These are phyloP conservation scores for Halophytophthora polymorphica DNA, from an alignment of 352 stramenopile genomes.

Conservation along the genomic window DNA sequence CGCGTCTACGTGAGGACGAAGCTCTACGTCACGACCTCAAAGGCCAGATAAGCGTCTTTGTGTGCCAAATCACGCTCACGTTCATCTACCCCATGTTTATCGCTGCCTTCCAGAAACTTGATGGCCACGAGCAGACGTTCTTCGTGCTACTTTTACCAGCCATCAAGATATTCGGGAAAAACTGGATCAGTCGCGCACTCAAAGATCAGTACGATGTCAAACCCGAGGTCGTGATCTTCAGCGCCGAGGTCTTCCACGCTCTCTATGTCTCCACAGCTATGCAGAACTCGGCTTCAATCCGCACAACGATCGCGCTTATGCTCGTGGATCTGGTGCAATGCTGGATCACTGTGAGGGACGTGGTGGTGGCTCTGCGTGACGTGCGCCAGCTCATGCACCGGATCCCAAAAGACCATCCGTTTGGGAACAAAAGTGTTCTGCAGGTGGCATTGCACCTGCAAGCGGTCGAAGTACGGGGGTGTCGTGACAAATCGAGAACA, in stretches of 20 bases:
- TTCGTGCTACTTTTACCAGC: conserved; percentile 34
- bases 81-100: conserved; percentile 49
- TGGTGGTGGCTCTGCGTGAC: conserved; percentile 10
- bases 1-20: conserved; percentile 7
- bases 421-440: conserved; percentile 11
- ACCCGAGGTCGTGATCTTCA: conserved; percentile 46
- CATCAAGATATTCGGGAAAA: conserved; percentile 43
- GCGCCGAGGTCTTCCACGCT: conserved; percentile 50
- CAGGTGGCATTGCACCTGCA: conserved; percentile 12
- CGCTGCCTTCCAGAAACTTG: conserved; percentile 25
- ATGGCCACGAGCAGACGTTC: conserved; percentile 13
- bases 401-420: conserved; percentile 9
- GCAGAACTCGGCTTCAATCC: conserved; percentile 23
- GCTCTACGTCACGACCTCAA: conserved; percentile 11
- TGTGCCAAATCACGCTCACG: conserved; percentile 13
- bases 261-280: conserved; percentile 44
- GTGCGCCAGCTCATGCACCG: conserved; percentile 13
- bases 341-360: conserved; percentile 25
- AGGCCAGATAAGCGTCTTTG: conserved; percentile 14
- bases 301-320: conserved; percentile 25
- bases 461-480: background rate
- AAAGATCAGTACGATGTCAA: conserved; percentile 25
- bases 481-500: background rate
- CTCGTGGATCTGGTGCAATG: conserved; percentile 28
- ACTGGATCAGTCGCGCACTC: conserved; percentile 26